A percentile compares a stretch with the other conserved stretches of the same genome.
These are phyloP conservation scores for Tubosaeta brunneosetosa DNA, from an alignment of 768 basidiomycete species.

Conservation along the genomic window DNA sequence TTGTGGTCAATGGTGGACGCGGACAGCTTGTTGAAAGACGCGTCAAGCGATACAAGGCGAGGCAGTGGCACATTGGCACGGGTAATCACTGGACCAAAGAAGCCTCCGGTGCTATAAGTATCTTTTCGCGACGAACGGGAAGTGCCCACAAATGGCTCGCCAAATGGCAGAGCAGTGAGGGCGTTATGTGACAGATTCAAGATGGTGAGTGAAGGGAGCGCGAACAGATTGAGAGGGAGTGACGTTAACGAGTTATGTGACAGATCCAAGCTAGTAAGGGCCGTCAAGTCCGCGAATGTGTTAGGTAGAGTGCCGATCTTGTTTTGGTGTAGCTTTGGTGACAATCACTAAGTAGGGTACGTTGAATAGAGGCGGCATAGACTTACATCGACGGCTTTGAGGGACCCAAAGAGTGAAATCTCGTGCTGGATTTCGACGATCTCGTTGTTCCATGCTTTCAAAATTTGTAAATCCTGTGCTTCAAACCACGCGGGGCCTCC, in stretches of 20 bases:
- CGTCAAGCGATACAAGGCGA: slow-evolving; percentile 57
- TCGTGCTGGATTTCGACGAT: slow-evolving; percentile 78
- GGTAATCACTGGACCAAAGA: slow-evolving; percentile 59
- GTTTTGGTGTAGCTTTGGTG: slow-evolving; percentile 68
- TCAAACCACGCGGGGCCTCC: slow-evolving; percentile 70
- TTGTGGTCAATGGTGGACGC: slow-evolving; percentile 50
- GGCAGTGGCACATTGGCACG: slow-evolving; percentile 66
- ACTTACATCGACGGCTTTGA: slow-evolving; percentile 76
- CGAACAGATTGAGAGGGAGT: slow-evolving; percentile 60
- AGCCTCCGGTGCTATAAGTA: slow-evolving; percentile 41
- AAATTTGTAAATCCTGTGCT: slow-evolving; percentile 67
- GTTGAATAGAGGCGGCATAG: neutral
- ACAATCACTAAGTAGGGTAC: neutral
- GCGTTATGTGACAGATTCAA: slow-evolving; percentile 73
- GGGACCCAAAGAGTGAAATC: slow-evolving; percentile 77
- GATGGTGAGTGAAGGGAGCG: slow-evolving; percentile 59
- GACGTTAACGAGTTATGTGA: slow-evolving; percentile 65
- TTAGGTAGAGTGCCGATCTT: slow-evolving; percentile 56
- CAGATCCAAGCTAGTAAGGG: slow-evolving; percentile 64
- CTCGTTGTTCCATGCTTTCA: slow-evolving; percentile 79
- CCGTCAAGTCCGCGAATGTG: slow-evolving; percentile 63
- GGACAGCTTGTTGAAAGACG: slow-evolving; percentile 61
- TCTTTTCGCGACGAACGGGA: slow-evolving; percentile 21
- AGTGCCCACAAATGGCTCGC: slow-evolving; percentile 45
- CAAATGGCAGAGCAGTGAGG: slow-evolving; percentile 57